Conservation (phyloP, 2,329 filamentous ascomycete genomes). For the Aspergillus pseudotamarii region DNA sequence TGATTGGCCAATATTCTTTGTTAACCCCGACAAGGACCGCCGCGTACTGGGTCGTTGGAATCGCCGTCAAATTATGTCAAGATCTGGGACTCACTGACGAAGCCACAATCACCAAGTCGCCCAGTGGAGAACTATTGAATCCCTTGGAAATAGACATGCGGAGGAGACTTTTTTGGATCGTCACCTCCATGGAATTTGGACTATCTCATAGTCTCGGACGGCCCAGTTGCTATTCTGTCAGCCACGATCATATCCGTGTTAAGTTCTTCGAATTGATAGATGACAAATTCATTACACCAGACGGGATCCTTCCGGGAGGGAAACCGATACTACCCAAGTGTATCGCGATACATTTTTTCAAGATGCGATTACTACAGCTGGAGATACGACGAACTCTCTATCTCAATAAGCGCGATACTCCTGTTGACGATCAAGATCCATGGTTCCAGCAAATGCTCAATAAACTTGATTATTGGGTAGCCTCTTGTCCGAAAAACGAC, state of each 20-base stretch:
- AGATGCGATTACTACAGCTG: constrained; percentile 83
- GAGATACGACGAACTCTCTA: constrained; percentile 88
- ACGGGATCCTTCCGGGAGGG: constrained; percentile 71
- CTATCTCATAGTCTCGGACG: constrained; percentile 86
- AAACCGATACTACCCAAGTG: constrained; percentile 80
- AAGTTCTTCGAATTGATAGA: constrained; percentile 80
- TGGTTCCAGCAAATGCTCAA: constrained; percentile 83
- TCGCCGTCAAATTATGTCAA: constrained; percentile 85
- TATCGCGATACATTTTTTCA: constrained; percentile 89
- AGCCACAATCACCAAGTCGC: constrained; percentile 73
- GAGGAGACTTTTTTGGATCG: constrained; percentile 82
- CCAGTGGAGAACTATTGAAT: constrained; percentile 63
- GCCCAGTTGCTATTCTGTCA: constrained; percentile 80
- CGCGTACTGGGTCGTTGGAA: constrained; percentile 88
- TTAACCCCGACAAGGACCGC: constrained; percentile 89
- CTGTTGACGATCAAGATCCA: constrained; percentile 76
- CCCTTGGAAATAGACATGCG: constrained; percentile 85
- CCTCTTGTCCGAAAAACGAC: constrained; percentile 72
- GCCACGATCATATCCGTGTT: constrained; percentile 81
- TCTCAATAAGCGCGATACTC: constrained; percentile 76
- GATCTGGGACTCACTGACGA: constrained; percentile 87
- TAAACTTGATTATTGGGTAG: constrained; percentile 79
- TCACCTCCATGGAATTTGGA: constrained; percentile 85
- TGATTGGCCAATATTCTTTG: constrained; percentile 90
- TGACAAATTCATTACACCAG: constrained; percentile 78